Conservation (phyloP, 1,284 basidiomycete genomes). For the Cutaneotrichosporon cutaneum region DNA sequence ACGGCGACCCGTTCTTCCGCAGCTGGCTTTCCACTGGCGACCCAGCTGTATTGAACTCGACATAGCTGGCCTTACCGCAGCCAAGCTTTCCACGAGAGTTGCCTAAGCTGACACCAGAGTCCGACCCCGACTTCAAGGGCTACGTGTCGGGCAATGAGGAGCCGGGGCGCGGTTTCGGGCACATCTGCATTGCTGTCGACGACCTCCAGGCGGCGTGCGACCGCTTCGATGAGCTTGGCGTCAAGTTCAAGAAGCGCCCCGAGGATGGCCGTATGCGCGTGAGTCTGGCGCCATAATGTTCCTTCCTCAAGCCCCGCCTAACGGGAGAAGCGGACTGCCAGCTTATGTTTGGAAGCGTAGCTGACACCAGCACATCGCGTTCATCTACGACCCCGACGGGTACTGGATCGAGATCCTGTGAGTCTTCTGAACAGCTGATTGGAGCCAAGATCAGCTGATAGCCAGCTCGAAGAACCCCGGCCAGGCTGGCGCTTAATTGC, state of each 20-base stretch:
- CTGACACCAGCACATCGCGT: constrained; percentile 59
- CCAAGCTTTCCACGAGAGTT: neutral
- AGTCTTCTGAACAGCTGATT: neutral
- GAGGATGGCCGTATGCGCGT: constrained; percentile 81
- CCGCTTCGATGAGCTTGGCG: constrained; percentile 77
- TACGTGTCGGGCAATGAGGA: constrained; percentile 81
- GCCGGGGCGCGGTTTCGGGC: constrained; percentile 77
- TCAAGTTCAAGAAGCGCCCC: constrained; percentile 83
- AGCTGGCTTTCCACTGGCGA: too few relatives aligned
- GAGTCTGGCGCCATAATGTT: too few relatives aligned
- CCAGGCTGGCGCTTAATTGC: constrained; percentile 22
- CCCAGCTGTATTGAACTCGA: too few relatives aligned
- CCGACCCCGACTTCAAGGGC: constrained; percentile 70
- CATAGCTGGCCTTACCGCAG: too few relatives aligned
- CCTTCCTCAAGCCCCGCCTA: too few relatives aligned
- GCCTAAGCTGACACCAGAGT: constrained; percentile 51
- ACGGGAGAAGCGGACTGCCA: too few relatives aligned
- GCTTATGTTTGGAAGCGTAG: too few relatives aligned
- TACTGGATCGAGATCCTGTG: constrained; percentile 59
- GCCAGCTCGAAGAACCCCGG: constrained; percentile 12
- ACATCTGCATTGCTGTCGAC: constrained; percentile 76
- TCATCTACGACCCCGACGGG: constrained; percentile 81
- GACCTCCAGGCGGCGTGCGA: constrained; percentile 80
- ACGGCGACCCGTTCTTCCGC: neutral
- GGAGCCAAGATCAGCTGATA: neutral